Base-by-base conservation (phyloP, 345 rosid genomes). In the Salix viminalis region DNA sequence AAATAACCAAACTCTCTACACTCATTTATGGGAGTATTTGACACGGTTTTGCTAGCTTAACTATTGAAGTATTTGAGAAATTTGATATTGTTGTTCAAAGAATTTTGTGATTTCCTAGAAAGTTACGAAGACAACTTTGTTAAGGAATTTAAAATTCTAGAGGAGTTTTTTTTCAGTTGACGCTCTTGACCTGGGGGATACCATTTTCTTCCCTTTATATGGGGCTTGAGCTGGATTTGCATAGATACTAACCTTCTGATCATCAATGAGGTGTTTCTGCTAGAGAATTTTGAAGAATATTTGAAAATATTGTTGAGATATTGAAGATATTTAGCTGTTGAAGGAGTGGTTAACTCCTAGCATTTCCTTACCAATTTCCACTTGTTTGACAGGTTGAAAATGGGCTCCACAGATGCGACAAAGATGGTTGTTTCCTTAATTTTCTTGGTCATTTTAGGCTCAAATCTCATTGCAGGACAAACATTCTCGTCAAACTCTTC, bases 301-400 rank as follows among this genome's bases (percentile, higher is more conserved):
- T 62, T 8, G 46, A 41, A 39, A 28, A 3, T 37, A 7, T 26
- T 60, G 75, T 12, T 71, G n/a, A 39, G 42, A 23, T 32, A 50
- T 28, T 39, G 30, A 56, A 58, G 46, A 13, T 50, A 11, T 56
- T 39, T 34, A 72, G 75, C 50, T 72, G 46, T 10, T 37, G 39
- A 6, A 14, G 4, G 18, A 66, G 41, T 76, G 44, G 13, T 41
- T 41, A 41, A 41, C 44, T 41, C 44, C 44, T 41, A 41, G n/a
- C 21, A 56, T 11, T 60, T 76, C 9, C 14, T 39, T 13, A 54
- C 54, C 36, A 24, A 54, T 66, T 39, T 7, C 9, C 16, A 6
- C 80, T 62, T 78, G 76, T 75, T 82, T 76, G 65, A 54, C 83
- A 79, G 85, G 81, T 71, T 60, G 74, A 64, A 28, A 58, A 85